Percentiles rank a stretch among this genome's conserved stretches.
phyloP scores from a whole-genome alignment of 2,329 filamentous ascomycete species.

The Aureobasidium leucospermi region DNA sequence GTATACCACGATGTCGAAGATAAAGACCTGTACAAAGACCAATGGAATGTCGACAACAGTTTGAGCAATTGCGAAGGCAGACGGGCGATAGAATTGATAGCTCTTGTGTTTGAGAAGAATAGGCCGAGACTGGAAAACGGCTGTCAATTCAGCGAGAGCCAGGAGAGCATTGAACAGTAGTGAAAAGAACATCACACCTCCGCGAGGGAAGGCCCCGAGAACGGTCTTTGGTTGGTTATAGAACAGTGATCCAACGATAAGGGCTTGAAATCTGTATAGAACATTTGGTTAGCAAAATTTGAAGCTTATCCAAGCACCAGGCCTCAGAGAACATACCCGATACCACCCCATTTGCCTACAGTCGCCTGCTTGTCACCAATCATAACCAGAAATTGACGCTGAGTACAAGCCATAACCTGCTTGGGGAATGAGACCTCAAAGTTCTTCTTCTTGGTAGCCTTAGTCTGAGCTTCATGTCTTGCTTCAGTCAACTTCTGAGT shows the following conservation, averaged over 20 bases:
- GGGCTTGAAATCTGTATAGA: constrained; percentile 51
- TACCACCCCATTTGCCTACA: constrained; percentile 62
- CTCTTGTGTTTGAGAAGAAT: constrained; percentile 80
- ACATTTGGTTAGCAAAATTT: too few relatives aligned
- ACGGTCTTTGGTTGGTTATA: constrained; percentile 57
- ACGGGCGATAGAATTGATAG: constrained; percentile 76
- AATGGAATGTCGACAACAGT: constrained; percentile 62
- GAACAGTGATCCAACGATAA: constrained; percentile 75
- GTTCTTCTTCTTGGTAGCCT: constrained; percentile 57
- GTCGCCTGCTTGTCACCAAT: constrained; percentile 79
- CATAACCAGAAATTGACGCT: constrained; percentile 77
- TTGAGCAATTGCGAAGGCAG: constrained; percentile 75
- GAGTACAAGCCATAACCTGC: constrained; percentile 76
- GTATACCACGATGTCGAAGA: constrained; percentile 70
- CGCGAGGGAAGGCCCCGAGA: constrained; percentile 70
- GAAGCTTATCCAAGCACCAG: too few relatives aligned
- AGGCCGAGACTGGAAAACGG: constrained; percentile 66
- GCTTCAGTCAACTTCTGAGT: constrained; percentile 59
- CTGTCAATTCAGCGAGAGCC: constrained; percentile 69
- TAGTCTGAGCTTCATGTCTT: constrained; percentile 68
- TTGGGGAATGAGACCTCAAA: constrained; percentile 78
- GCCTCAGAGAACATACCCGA: constrained; percentile 35
- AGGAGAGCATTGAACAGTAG: constrained; percentile 84
- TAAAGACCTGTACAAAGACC: constrained; percentile 63
- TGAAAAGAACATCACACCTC: constrained; percentile 72